A percentile compares a stretch with the other conserved stretches of the same genome.
These are phyloP conservation scores for Flaveria linearis DNA, from an alignment of 129 eudicot species.

Conservation along the genomic window DNA sequence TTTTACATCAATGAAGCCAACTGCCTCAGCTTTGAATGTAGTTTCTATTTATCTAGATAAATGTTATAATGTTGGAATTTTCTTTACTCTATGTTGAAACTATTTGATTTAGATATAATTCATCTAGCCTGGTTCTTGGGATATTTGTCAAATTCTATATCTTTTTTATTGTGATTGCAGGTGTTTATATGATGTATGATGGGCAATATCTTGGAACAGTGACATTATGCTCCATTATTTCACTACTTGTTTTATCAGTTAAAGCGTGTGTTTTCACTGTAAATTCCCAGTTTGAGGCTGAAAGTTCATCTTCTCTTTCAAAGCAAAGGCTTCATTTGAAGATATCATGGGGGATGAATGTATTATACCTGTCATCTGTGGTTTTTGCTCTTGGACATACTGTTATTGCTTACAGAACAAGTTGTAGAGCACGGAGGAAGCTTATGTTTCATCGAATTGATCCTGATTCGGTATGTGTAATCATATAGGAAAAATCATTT, in stretches of 20 bases:
- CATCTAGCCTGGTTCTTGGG: not conserved
- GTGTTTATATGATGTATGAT: constrained; percentile 83
- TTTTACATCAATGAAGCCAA: not conserved
- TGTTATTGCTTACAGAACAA: constrained; percentile 87
- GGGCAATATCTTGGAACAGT: constrained; percentile 98
- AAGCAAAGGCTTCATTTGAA: constrained; percentile 74
- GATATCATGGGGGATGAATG: constrained; percentile 99
- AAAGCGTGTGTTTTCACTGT: constrained; percentile 89
- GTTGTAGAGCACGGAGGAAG: constrained; percentile 95
- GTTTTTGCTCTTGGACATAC: constrained; percentile 98
- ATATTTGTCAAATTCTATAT: constrained; percentile 2
- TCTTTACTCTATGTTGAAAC: not conserved
- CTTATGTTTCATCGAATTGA: constrained; percentile 79
- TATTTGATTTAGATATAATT: not conserved
- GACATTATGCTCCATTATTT: constrained; percentile 65
- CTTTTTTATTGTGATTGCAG: constrained; percentile 43
- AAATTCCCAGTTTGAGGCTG: constrained; percentile 80
- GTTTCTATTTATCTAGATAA: not conserved
- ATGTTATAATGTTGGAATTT: not conserved
- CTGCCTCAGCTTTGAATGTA: not conserved
- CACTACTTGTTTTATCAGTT: constrained; percentile 70
- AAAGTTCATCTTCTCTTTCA: constrained; percentile 67
- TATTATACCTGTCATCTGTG: constrained; percentile 82
- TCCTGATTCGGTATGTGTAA: constrained; percentile 74
- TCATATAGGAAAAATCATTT: not conserved